phyloP scores from a whole-genome alignment of 2,329 filamentous ascomycete genomes.

The Biscogniauxia mediterranea region DNA sequence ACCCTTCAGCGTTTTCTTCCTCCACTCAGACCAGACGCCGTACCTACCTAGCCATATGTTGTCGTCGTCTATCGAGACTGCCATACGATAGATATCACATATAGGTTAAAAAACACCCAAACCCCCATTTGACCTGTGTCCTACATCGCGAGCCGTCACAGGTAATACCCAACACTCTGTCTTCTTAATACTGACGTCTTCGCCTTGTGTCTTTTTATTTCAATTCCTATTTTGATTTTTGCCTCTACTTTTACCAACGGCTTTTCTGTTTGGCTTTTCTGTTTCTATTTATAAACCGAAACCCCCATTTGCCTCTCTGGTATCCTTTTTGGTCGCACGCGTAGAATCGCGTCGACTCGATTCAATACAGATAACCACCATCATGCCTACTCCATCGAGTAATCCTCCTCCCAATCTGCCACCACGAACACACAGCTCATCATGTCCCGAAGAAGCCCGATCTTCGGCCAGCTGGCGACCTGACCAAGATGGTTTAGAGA shows the following conservation, averaged over 20 bases:
- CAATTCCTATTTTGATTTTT: not conserved
- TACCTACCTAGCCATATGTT: not conserved
- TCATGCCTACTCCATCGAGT: conserved; percentile 33
- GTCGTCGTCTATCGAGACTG: not conserved
- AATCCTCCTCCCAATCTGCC: conserved; percentile 29
- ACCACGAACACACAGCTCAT: conserved; percentile 30
- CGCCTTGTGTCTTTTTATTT: not conserved
- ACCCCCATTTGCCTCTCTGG: no score
- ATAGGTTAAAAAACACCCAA: not conserved
- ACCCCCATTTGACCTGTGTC: not conserved
- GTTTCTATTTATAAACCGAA: not conserved
- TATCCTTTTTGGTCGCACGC: conserved; percentile 8
- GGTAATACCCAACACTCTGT: not conserved
- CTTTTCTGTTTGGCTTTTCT: not conserved
- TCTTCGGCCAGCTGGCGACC: conserved; percentile 25
- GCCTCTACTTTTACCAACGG: conserved; percentile 3
- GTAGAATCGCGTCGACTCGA: conserved; percentile 6
- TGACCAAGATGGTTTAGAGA: conserved; percentile 27
- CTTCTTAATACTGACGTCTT: not conserved
- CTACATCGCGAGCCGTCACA: not conserved
- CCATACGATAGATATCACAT: not conserved
- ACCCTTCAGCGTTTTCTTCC: not conserved
- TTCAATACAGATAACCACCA: conserved; percentile 4
- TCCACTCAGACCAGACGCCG: not conserved
- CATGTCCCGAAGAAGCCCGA: conserved; percentile 32